Conservation (phyloP, 2,329 filamentous ascomycete species). For the Sclerotinia trifoliorum region DNA sequence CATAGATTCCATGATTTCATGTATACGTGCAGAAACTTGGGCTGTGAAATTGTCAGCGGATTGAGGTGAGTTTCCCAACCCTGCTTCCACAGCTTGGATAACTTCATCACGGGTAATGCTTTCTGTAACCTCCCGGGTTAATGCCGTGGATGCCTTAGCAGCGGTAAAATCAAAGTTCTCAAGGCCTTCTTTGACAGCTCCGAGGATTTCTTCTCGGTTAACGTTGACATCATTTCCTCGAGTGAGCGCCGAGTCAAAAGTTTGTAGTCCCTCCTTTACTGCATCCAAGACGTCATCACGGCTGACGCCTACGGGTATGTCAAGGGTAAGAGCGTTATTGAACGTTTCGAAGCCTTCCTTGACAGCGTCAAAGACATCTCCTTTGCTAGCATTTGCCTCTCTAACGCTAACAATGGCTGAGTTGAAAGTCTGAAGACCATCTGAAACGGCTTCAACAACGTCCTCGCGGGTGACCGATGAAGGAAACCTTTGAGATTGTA, state of each 20-base stretch:
- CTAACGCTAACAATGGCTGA: constrained; percentile 57
- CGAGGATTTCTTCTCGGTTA: constrained; percentile 67
- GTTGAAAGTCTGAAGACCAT: constrained; percentile 55
- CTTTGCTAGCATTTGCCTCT: constrained; percentile 55
- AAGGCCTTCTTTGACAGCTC: constrained; percentile 61
- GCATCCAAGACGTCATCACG: constrained; percentile 82
- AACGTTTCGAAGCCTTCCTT: constrained; percentile 53
- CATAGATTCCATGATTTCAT: constrained; percentile 64
- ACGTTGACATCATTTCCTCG: constrained; percentile 59
- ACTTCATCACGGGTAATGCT: constrained; percentile 54
- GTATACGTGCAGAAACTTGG: constrained; percentile 55
- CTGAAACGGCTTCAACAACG: constrained; percentile 61
- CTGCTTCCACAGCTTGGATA: constrained; percentile 57
- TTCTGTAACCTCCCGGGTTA: constrained; percentile 53
- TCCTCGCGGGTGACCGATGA: constrained; percentile 62
- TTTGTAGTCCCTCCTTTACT: constrained; percentile 76
- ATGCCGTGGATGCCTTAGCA: constrained; percentile 49
- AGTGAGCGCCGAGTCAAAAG: constrained; percentile 61
- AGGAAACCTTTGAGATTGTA: constrained; percentile 72
- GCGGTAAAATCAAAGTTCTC: constrained; percentile 51
- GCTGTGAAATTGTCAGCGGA: constrained; percentile 45
- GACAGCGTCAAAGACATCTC: constrained; percentile 57
- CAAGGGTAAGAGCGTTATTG: constrained; percentile 57
- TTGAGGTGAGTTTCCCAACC: constrained; percentile 49
- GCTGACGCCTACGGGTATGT: constrained; percentile 61